Base-by-base conservation (phyloP, 768 basidiomycete genomes). In the Hortiboletus campestris region DNA sequence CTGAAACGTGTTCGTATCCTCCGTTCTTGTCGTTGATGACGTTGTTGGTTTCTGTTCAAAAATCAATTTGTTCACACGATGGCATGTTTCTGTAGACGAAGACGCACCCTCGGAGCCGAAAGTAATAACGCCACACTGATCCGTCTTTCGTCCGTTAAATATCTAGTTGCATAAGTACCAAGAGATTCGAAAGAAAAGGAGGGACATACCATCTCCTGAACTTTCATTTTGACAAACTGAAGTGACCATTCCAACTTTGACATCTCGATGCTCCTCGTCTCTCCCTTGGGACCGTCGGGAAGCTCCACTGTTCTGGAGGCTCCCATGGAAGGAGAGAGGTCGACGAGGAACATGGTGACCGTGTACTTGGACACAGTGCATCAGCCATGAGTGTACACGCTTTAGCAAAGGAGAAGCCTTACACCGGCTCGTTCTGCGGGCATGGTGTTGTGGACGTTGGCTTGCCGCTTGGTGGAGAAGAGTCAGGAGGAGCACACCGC, bases 111-210 rank as follows among this genome's bases (percentile, higher is more conserved):
- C 85, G 2, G 88, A 84, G n/a, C 92, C 95, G 64, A 93, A 94
- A 3, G 87, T 72, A 45, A 97, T 80, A 29, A 98, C 83, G n/a
- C 93, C 91, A 67, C 93, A 92, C 66, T 92, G 86, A 66, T 96
- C 95, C 11, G 95, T 98, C 76, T 96, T 97, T 40, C 95, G 80
- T 14, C 88, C 90, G 61, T 89, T 84, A 67, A 86, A 94, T 61
- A 98, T 94, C 95, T 98, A 53, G 25, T 19, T 1, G 29, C 13
- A 19, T 61, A 12, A 50, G 41, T 12, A 14, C n/a, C 1, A 29
- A 28, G 46, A 16, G 25, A 40, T 3, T 34, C 6, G 2, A 38
- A 13, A 40, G 20, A 45, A 32, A 49, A 17, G 31, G n/a, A n/a
- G 28, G 13, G 16, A 65, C 70, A 11, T 51, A 91, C 91, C 88